Evolutionary conservation across 176 grass and related monocot species (phyloP), one percentile per base, ranked within the genome.

Genomic region (Bonia amplexicaulis): DNA sequence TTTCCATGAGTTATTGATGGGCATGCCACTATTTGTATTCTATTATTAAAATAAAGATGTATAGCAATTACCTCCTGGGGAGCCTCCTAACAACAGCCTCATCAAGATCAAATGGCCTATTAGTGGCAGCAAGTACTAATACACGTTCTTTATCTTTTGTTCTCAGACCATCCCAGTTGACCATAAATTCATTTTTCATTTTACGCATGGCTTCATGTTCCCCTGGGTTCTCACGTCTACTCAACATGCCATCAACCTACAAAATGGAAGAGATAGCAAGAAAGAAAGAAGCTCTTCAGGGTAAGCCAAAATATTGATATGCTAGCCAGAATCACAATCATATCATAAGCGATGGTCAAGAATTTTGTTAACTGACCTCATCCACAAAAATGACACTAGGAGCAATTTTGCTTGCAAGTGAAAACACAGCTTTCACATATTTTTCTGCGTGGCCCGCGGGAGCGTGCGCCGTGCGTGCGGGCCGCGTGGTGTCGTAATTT

Each of bases 131-230:
- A 89, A 98, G 93, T 77, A 98, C 96, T 82, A 98, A 90, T 59
- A 98, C 93, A 27, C 96, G 91, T 65, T 98, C 96, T 87, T 89
- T 95, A 87, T 90, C 96, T 88, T 95, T 98, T 44, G 96, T 95
- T 74, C 93, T 90, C 47, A 98, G 81, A 69, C 96, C 96, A 90
- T 98, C 96, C 96, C 96, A 98, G 61, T 98, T 98, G 66, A 98
- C 91, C 96, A 98, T 98, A 89, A 98, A 98, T 85, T 98, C 96
- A 52, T 98, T 98, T 87, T 98, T 98, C 96, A 98, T 98, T 69
- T 98, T 98, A 16, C 96, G 91, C 96, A 95, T 98, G 57, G 96
- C 96, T 89, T 98, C 96, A 93, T 98, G 93, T 85, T 98, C 96
- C 40, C 96, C 92, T 62, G 96, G 91, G 69, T 98, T 98, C 92